Percentiles rank a stretch among this genome's conserved stretches.
phyloP scores from a whole-genome alignment of 768 basidiomycete genomes.

The Pulveroboletus frians region DNA sequence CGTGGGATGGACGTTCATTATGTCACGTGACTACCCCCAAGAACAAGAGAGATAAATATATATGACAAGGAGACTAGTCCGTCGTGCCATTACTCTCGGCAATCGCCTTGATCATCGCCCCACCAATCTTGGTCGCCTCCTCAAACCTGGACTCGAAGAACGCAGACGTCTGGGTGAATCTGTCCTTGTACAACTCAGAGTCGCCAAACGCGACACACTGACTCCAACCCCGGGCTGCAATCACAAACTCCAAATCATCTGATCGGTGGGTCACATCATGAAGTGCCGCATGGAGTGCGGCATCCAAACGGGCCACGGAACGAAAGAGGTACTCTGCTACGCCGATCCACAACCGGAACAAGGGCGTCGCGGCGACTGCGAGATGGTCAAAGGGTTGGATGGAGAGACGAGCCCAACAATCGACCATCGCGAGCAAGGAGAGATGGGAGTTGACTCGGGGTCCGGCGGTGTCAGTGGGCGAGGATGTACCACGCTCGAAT shows the following conservation, averaged over 20 bases:
- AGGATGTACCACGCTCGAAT: conserved; percentile 10
- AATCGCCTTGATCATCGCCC: conserved; percentile 87
- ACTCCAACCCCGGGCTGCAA: conserved; percentile 93
- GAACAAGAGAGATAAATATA: too few species aligned
- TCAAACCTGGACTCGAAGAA: conserved; percentile 89
- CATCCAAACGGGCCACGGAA: conserved; percentile 53
- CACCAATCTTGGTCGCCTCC: conserved; percentile 75
- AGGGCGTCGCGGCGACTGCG: conserved; percentile 88
- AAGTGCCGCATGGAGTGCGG: conserved; percentile 70
- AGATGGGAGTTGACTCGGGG: conserved; percentile 78
- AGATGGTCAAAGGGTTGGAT: conserved; percentile 92
- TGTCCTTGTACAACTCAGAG: conserved; percentile 79
- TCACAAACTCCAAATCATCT: conserved; percentile 91
- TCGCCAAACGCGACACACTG: conserved; percentile 90
- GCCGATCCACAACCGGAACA: conserved; percentile 95
- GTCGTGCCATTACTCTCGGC: conserved; percentile 43
- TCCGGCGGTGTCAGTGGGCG: conserved; percentile 6
- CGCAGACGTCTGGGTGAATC: conserved; percentile 72
- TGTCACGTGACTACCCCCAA: too few species aligned
- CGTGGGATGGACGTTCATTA: too few species aligned
- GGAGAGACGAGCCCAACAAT: conserved; percentile 86
- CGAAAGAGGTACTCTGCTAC: conserved; percentile 95
- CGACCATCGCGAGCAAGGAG: conserved; percentile 94
- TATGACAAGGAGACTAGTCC: too few species aligned
- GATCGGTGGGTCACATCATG: conserved; percentile 74